phyloP scores from a whole-genome alignment of 306 rosid genomes.

The Gastrolobium villosum region DNA sequence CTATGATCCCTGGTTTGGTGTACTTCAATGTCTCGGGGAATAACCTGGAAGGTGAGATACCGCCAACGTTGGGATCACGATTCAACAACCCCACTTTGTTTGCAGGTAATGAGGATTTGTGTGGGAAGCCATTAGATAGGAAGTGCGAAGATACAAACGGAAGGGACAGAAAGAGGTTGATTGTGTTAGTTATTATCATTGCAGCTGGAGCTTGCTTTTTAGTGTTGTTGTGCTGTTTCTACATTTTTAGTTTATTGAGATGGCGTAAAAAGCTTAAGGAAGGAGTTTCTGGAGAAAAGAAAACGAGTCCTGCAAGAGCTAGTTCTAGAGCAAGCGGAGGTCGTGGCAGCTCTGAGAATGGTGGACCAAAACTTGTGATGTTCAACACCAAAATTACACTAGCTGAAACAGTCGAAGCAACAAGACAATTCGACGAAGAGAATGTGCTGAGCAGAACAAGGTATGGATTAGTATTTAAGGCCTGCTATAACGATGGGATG shows the following conservation, averaged over 20 bases:
- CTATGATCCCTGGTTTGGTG: slow-evolving; percentile 59
- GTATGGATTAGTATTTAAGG: slow-evolving; percentile 86
- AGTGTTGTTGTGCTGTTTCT: slow-evolving; percentile 82
- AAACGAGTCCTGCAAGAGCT: slow-evolving; percentile 80
- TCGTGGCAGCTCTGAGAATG: slow-evolving; percentile 83
- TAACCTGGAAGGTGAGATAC: slow-evolving; percentile 81
- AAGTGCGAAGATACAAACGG: slow-evolving; percentile 51
- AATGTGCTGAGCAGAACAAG: slow-evolving; percentile 92
- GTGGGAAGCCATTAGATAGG: slow-evolving; percentile 74
- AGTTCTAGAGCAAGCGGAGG: slow-evolving; percentile 91
- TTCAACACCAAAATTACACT: slow-evolving; percentile 89
- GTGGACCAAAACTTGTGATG: slow-evolving; percentile 93
- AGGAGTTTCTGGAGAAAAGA: slow-evolving; percentile 78
- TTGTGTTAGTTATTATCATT: slow-evolving; percentile 63
- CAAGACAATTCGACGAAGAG: slow-evolving; percentile 93
- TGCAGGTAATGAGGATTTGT: slow-evolving; percentile 65
- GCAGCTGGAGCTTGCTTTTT: slow-evolving; percentile 68
- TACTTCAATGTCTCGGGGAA: slow-evolving; percentile 83
- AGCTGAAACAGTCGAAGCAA: slow-evolving; percentile 89
- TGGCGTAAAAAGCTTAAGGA: slow-evolving; percentile 88
- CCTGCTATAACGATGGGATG: slow-evolving; percentile 90
- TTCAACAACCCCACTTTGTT: slow-evolving; percentile 69
- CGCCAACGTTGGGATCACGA: slow-evolving; percentile 68
- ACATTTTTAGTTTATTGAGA: slow-evolving; percentile 75
- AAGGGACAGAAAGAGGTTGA: slow-evolving; percentile 66